These are phyloP conservation scores for Trifolium repens DNA, from an alignment of 306 rosid species.

Conservation along the genomic window DNA sequence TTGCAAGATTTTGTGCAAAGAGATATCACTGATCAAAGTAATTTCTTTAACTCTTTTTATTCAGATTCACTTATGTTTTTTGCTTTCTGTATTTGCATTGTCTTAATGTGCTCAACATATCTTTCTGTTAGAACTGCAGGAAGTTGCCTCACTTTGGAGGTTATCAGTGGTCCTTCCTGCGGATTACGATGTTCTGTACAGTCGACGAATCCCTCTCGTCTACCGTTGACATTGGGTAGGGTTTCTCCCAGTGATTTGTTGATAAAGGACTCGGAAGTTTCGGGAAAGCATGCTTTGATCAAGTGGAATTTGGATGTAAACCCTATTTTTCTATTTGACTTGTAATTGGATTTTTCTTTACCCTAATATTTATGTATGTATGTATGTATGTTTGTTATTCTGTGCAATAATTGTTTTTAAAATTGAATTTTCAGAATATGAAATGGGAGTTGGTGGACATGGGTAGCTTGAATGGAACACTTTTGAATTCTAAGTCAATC, in stretches of 20 bases:
- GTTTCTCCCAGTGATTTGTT: conserved; percentile 79
- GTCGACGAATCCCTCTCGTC: conserved; percentile 62
- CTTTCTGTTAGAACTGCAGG: conserved; percentile 89
- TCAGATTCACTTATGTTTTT: neutral
- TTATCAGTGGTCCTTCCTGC: conserved; percentile 81
- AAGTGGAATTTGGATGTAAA: conserved; percentile 87
- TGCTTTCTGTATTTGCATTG: conserved; percentile 39
- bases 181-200: conserved; percentile 63
- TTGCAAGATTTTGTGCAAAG: conserved; percentile 45
- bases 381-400: conserved; percentile 10
- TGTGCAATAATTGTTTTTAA: conserved; percentile 33
- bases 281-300: conserved; percentile 92
- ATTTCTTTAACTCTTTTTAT: conserved; percentile 53
- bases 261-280: conserved; percentile 84
- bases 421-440: conserved; percentile 66
- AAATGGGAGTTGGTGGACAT: conserved; percentile 96
- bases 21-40: conserved; percentile 72
- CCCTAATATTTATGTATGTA: neutral
- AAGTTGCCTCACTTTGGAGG: conserved; percentile 90
- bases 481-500: conserved; percentile 74
- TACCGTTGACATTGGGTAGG: conserved; percentile 84
- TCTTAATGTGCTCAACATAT: conserved; percentile 56
- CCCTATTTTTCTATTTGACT: conserved; percentile 28
- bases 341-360: conserved; percentile 29
- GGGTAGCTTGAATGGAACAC: conserved; percentile 97